Conservation (phyloP, 2,329 filamentous ascomycete genomes). For the Elsinoe arachidis region DNA sequence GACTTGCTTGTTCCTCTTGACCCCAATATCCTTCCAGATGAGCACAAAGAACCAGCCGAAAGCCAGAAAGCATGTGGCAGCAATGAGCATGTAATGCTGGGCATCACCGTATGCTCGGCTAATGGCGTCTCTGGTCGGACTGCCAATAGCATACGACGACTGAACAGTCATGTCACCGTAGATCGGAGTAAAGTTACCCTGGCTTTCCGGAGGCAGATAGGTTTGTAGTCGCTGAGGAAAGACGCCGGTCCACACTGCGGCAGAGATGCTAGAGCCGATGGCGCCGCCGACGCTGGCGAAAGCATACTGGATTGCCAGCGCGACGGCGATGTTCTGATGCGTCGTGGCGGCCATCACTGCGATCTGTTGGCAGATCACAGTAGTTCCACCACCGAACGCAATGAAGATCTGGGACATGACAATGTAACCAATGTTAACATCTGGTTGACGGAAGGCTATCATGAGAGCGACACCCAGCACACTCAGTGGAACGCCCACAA, state of each 20-base stretch:
- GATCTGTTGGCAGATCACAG: constrained; percentile 49
- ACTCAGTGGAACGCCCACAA: constrained; percentile 28
- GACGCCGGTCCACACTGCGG: constrained; percentile 19
- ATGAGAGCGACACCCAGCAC: constrained; percentile 28
- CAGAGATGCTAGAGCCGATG: constrained; percentile 22
- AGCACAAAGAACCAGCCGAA: constrained; percentile 23
- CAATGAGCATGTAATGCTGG: constrained; percentile 37
- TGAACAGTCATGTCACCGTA: constrained; percentile 31
- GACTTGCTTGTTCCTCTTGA: constrained; percentile 27
- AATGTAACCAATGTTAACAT: constrained; percentile 40
- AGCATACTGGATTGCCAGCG: constrained; percentile 28
- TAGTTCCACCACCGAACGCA: constrained; percentile 45
- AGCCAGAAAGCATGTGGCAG: constrained; percentile 25
- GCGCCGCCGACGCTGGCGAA: constrained; percentile 25
- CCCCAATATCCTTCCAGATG: constrained; percentile 28
- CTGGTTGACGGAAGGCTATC: constrained; percentile 29
- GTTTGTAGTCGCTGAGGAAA: constrained; percentile 15
- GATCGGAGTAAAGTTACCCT: constrained; percentile 24
- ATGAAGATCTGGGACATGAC: constrained; percentile 50
- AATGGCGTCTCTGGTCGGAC: constrained; percentile 35
- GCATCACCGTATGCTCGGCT: constrained; percentile 40
- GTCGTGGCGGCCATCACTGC: constrained; percentile 42
- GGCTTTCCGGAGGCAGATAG: constrained; percentile 16
- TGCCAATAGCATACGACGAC: constrained; percentile 35
- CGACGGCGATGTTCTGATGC: constrained; percentile 27